Evolutionary conservation across 495 filamentous ascomycete species (phyloP), one percentile per base, ranked within the genome.

Genomic region (Aspergillus sclerotiicarbonarius): DNA sequence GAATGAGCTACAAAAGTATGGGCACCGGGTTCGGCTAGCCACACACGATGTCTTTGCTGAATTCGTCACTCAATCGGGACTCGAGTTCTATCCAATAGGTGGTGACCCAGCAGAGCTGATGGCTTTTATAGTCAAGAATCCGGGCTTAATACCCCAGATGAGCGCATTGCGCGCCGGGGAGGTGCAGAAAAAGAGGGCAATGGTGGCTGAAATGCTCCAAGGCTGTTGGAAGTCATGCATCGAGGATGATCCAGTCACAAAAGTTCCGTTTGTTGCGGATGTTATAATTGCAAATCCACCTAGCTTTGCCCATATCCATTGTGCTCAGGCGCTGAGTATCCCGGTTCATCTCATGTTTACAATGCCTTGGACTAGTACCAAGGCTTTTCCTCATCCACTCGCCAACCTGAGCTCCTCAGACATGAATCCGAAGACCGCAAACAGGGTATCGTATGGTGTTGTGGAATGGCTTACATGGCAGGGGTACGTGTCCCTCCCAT

Each of bases 391-490:
- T 2, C 83, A 84, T 70, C 82, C 82, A 0, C 64, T 86, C 32
- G 81, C 82, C 1, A 84, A 84, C 60, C 67, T 84, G 44, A 72
- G 77, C 33, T 73, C 71, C 15, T 74, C 74, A 0, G 71, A 74
- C 29, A 76, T 70, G 8, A 80, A 76, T 59, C 57, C 71, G 25
- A 67, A 63, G 25, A 66, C 76, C 13, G 80, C 78, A 1, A 87
- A 87, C 67, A 83, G 76, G 61, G 71, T 86, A 16, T 83, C 82
- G 0, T 87, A 87, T 65, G 74, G 73, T 4, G 65, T 87, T 29
- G 82, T 87, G 15, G 86, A 89, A 44, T 81, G 82, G 75, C 65
- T 88, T 53, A 88, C 83, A 8, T 87, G 86, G 84, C 84, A 88
- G 72, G 85, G 85, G 80, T 81, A 60, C 51, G 72, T 58, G 18